A percentile compares a stretch with the other conserved stretches of the same genome.
Conservation (phyloP, 176 grass and related monocot species). For the Leersia perrieri region DNA sequence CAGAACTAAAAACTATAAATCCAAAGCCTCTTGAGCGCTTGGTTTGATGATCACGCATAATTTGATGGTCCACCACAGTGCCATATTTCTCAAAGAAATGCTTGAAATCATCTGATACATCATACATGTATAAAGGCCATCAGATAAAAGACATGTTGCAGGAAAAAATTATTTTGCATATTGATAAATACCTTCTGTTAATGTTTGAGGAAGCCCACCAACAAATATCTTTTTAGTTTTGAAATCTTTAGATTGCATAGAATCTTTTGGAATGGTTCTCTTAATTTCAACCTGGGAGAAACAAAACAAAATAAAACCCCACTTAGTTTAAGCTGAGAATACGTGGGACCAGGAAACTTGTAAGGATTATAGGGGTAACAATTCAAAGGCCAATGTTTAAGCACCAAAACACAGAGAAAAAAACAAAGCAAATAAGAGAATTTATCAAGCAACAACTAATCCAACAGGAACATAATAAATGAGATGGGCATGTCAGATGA, state of each 20-base stretch:
- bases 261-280: slow-evolving; percentile 86
- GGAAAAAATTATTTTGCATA: slow-evolving; percentile 7
- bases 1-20: slow-evolving; percentile 92
- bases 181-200: slow-evolving; percentile 72
- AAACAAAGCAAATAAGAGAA: background rate
- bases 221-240: slow-evolving; percentile 98
- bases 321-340: background rate
- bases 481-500: background rate
- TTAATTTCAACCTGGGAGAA: slow-evolving; percentile 91
- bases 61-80: slow-evolving; percentile 79
- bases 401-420: background rate
- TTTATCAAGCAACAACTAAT: background rate
- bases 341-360: background rate
- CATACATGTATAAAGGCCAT: slow-evolving; percentile 37
- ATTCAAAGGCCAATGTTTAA: background rate
- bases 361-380: background rate
- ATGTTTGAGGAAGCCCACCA: slow-evolving; percentile 63
- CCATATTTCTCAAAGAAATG: slow-evolving; percentile 76
- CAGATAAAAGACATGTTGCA: slow-evolving; percentile 19
- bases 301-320: background rate
- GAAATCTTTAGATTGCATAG: slow-evolving; percentile 57
- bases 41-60: slow-evolving; percentile 81
- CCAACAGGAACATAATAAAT: background rate
- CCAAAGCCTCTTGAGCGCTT: slow-evolving; percentile 88
- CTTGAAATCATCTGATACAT: slow-evolving; percentile 75